Percentiles rank a stretch among this genome's conserved stretches.
These are phyloP conservation scores for Cornus controversa DNA, from an alignment of 148 eudicot species.

Conservation along the genomic window DNA sequence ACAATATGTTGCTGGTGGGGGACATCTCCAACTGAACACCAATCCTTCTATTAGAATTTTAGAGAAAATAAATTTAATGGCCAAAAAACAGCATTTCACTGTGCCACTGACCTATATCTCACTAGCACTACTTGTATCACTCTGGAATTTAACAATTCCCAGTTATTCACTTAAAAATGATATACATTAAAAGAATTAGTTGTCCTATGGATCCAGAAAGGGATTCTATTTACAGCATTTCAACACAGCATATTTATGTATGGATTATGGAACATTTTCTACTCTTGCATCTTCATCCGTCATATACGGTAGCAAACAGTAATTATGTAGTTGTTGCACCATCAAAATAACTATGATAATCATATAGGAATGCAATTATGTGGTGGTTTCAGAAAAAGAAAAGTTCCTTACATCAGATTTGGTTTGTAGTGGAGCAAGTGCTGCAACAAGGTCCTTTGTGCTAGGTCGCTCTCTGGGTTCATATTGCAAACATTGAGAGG, in stretches of 20 bases:
- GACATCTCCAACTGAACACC: too few species aligned
- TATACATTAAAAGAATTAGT: too few species aligned
- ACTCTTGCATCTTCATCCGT: not conserved
- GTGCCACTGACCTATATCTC: too few species aligned
- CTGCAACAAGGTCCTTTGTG: conserved; percentile 51
- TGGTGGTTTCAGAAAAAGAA: conserved; percentile 1
- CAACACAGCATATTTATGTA: not conserved
- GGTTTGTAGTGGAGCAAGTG: conserved; percentile 47
- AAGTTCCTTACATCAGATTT: conserved; percentile 46
- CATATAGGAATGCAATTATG: too few species aligned
- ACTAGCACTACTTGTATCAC: too few species aligned
- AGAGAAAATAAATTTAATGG: too few species aligned
- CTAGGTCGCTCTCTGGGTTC: conserved; percentile 70
- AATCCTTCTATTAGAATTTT: too few species aligned
- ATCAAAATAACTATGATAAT: not conserved
- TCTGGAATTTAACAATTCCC: too few species aligned
- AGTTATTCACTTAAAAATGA: too few species aligned
- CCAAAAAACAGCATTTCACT: too few species aligned
- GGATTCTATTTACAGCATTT: not conserved
- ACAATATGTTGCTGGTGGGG: too few species aligned
- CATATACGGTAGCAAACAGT: not conserved
- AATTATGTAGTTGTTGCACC: not conserved
- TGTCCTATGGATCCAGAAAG: not conserved
- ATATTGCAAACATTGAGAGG: conserved; percentile 63
- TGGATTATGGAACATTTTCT: not conserved